Evolutionary conservation across 2,329 filamentous ascomycete genomes (phyloP), one percentile per base, ranked within the genome.

Genomic region (Mariannaea elegans): DNA sequence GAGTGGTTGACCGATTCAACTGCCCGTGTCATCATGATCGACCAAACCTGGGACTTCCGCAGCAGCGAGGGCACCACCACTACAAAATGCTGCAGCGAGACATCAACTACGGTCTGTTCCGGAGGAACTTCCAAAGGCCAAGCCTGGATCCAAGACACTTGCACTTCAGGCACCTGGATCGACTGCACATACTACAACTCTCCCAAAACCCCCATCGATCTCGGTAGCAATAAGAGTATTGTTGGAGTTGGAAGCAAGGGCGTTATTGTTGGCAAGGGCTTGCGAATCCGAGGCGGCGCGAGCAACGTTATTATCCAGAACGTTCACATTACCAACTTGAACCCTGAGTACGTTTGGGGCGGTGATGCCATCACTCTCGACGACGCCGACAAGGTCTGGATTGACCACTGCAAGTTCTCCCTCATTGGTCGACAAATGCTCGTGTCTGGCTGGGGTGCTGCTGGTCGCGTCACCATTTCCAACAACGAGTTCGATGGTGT

Each of bases 241-340:
- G 70, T 87, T 21, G 84, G 85, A 14, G 73, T 79, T 54, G 84
- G 84, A 50, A 74, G 68, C 65, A 76, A 76, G 59, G 84, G 83
- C 69, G 71, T 85, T n/a, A 85, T 87, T 68, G 81, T 80, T 67
- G 84, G 84, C 67, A 86, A 85, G 74, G 84, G 84, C 56, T 71
- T 86, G 23, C 79, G 82, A 12, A 75, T 84, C n/a, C 75, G 76
- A 42, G 76, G 76, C 49, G 78, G 78, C 14, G 79, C 71, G 66
- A 73, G 65, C 59, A 86, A 87, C 71, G 75, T 89, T 69, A 87
- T 88, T 68, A 83, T 87, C 69, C 85, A 85, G 77, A 86, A 84
- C 72, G 75, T 85, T 51, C 77, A 80, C 47, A 79, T 85, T 66
- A 83, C 82, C 44, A 75, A 83, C 50, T 71, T 87, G 56, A 86